These are phyloP conservation scores for Debaryomyces castellii DNA, from an alignment of 805 yeast genomes.

Conservation along the genomic window DNA sequence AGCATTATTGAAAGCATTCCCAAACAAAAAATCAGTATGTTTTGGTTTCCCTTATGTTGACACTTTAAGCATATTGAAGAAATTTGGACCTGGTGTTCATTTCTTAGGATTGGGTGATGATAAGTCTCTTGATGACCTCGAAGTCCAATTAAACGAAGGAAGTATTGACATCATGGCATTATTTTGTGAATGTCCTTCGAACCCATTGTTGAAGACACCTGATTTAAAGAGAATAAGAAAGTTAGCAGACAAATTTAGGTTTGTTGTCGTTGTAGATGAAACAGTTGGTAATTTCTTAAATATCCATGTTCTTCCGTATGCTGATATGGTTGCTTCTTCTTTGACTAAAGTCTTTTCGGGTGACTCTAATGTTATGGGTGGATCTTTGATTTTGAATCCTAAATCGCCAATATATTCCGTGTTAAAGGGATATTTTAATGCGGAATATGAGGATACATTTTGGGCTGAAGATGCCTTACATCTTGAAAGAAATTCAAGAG, in stretches of 20 bases:
- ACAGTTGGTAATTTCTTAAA: slow-evolving; percentile 91
- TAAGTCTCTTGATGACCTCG: slow-evolving; percentile 63
- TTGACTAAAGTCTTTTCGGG: slow-evolving; percentile 92
- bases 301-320: slow-evolving; percentile 73
- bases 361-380: slow-evolving; percentile 94
- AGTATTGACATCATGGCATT: slow-evolving; percentile 69
- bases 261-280: slow-evolving; percentile 87
- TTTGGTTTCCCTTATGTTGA: slow-evolving; percentile 97
- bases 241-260: slow-evolving; percentile 67
- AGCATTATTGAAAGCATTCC: slow-evolving; percentile 36
- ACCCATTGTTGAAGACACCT: slow-evolving; percentile 88
- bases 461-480: slow-evolving; percentile 96
- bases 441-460: slow-evolving; percentile 64
- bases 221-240: slow-evolving; percentile 62
- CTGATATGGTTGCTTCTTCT: slow-evolving; percentile 86
- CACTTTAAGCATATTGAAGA: slow-evolving; percentile 78
- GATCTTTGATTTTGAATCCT: slow-evolving; percentile 79
- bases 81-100: slow-evolving; percentile 89
- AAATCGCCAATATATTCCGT: slow-evolving; percentile 46
- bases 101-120: slow-evolving; percentile 86
- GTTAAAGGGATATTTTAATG: slow-evolving; percentile 51
- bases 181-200: slow-evolving; percentile 92
- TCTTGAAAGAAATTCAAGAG: slow-evolving; percentile 90
- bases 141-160: slow-evolving; percentile 50
- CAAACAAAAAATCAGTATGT: slow-evolving; percentile 69